Conservation (phyloP, 2,329 filamentous ascomycete genomes). For the Penicillium sp. region DNA sequence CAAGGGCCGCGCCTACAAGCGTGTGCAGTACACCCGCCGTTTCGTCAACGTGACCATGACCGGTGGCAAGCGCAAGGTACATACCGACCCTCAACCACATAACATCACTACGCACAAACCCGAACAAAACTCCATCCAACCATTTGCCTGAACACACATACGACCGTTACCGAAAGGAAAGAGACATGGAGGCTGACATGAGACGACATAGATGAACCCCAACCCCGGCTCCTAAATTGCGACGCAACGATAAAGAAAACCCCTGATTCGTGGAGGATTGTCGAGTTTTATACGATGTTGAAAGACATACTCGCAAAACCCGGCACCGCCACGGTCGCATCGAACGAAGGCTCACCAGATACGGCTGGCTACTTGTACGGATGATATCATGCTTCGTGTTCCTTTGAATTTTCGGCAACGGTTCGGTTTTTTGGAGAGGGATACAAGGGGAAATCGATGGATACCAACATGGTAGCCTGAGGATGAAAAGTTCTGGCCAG, state of each 20-base stretch:
- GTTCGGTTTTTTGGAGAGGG: slow-evolving; percentile 22
- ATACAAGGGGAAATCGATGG: slow-evolving; percentile 20
- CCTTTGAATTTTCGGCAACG: slow-evolving; percentile 28
- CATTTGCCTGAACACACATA: not conserved
- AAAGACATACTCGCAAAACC: slow-evolving; percentile 21
- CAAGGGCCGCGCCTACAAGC: slow-evolving; percentile 97
- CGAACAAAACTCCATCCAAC: slow-evolving; percentile 24
- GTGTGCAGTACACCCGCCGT: slow-evolving; percentile 90
- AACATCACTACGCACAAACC: no score
- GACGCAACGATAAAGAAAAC: slow-evolving; percentile 23
- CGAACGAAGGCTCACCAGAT: slow-evolving; percentile 27
- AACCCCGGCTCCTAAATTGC: slow-evolving; percentile 68
- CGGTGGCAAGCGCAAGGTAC: slow-evolving; percentile 96
- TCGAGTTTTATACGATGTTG: slow-evolving; percentile 25
- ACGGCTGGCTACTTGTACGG: slow-evolving; percentile 30
- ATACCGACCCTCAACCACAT: slow-evolving; percentile 16
- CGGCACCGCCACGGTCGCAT: slow-evolving; percentile 23
- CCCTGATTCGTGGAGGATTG: slow-evolving; percentile 23
- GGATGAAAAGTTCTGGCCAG: slow-evolving; percentile 23
- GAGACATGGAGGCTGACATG: slow-evolving; percentile 18
- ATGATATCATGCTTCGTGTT: slow-evolving; percentile 32
- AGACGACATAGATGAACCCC: slow-evolving; percentile 69
- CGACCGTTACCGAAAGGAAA: slow-evolving; percentile 5
- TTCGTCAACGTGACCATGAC: slow-evolving; percentile 98
- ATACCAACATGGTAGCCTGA: slow-evolving; percentile 22